Evolutionary conservation across 306 rosid species (phyloP), one percentile per base, ranked within the genome.

Genomic region (Canavalia gladiata): DNA sequence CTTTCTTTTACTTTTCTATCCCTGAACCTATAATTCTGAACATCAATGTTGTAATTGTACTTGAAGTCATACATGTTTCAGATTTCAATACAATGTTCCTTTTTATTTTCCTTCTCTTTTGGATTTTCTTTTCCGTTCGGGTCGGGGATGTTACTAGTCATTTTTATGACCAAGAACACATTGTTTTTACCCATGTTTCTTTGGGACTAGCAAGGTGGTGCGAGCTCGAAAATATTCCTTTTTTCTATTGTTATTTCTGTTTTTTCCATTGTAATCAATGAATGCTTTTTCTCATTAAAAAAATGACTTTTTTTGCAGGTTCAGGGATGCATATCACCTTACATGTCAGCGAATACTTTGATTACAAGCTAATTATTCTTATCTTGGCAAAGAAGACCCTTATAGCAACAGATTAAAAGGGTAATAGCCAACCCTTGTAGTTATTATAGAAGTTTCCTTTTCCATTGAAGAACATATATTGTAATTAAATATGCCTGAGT

Each of bases 301-400:
- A 79, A 68, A 63, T 56, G 65, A 7, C 68, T 18, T 58, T 58
- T 8, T 68, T 88, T 84, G 39, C 92, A 92, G 97, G 91, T 89
- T 5, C 89, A 88, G 87, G 97, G 94, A 42, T 89, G 95, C 81
- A 74, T 87, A 46, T 89, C 97, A 1, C 95, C 97, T 25, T 92
- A 92, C 80, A 85, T 92, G 87, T 81, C 88, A 41, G 80, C 87
- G 7, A 86, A 89, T 85, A 87, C 86, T 81, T 70, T 89, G 52
- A 76, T 89, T 9, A 29, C 90, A 41, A 85, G 92, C 86, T 75
- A 57, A 42, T 65, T 62, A 58, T 67, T 50, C 12, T 67, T 55
- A 3, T 66, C n/a, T 8, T 10, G 57, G 57, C 30, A 43, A 51
- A 72, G 56, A 70, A 31, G 30, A 45, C 12, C 46, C 4, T 80